phyloP scores from a whole-genome alignment of 2,329 filamentous ascomycete genomes.

The Aspergillus sp. region DNA sequence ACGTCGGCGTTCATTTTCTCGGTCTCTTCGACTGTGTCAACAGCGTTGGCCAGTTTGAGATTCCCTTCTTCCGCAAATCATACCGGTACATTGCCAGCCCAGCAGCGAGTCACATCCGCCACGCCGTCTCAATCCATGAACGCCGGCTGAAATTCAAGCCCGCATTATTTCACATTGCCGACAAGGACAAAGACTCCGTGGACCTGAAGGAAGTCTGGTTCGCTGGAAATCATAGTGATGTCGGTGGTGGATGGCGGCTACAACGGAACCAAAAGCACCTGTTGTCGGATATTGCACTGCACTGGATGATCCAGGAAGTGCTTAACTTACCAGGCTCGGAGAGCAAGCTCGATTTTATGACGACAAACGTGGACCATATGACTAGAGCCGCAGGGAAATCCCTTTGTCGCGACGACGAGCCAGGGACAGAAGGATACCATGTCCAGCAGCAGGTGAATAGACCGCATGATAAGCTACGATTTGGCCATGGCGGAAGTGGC shows the following conservation, averaged over 20 bases:
- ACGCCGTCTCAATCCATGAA: slow-evolving; percentile 56
- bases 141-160: slow-evolving; percentile 57
- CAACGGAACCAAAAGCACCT: slow-evolving; percentile 26
- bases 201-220: slow-evolving; percentile 58
- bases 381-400: slow-evolving; percentile 10
- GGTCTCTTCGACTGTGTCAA: slow-evolving; percentile 58
- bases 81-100: slow-evolving; percentile 38
- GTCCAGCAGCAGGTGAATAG: slow-evolving; percentile 19
- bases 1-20: slow-evolving; percentile 53
- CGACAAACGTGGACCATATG: slow-evolving; percentile 15
- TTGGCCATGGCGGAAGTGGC: slow-evolving; percentile 29
- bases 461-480: slow-evolving; percentile 35
- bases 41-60: slow-evolving; percentile 38
- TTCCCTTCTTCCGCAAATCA: slow-evolving; percentile 30
- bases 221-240: slow-evolving; percentile 54
- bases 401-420: slow-evolving; percentile 13
- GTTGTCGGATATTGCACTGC: slow-evolving; percentile 52
- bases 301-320: slow-evolving; percentile 56
- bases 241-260: slow-evolving; percentile 55
- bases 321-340: slow-evolving; percentile 21
- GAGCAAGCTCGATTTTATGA: slow-evolving; percentile 23
- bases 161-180: slow-evolving; percentile 40
- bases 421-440: slow-evolving; percentile 11
- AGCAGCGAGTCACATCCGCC: slow-evolving; percentile 49
- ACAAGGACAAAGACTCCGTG: slow-evolving; percentile 30